Evolutionary conservation across 148 eudicot species (phyloP), one percentile per base, ranked within the genome.

Genomic region (Limonium bicolor): DNA sequence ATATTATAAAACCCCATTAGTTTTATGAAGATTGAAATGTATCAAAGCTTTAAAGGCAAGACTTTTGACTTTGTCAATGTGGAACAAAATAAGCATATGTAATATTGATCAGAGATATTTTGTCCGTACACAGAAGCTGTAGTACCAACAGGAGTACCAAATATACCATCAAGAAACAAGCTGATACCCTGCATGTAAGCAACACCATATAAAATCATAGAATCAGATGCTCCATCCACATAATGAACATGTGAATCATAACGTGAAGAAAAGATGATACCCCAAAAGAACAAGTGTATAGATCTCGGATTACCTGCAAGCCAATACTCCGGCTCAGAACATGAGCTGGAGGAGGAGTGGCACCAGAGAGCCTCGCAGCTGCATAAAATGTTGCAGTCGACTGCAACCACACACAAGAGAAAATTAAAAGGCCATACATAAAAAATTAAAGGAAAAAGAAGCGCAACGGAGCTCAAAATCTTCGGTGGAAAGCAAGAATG

Each of bases 251-350:
- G n/a, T n/a, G n/a, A n/a, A n/a, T n/a, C n/a, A n/a, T n/a, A n/a
- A n/a, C n/a, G n/a, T n/a, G n/a, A n/a, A n/a, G n/a, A n/a, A n/a
- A n/a, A n/a, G n/a, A n/a, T n/a, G n/a, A n/a, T n/a, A n/a, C n/a
- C n/a, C n/a, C n/a, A n/a, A n/a, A n/a, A n/a, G n/a, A n/a, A n/a
- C n/a, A n/a, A n/a, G n/a, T n/a, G n/a, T n/a, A n/a, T n/a, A n/a
- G n/a, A n/a, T n/a, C n/a, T n/a, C n/a, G n/a, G n/a, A 30, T 29
- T 36, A 90, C 99, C 95, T 85, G 99, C 40, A 86, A 72, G 47
- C 99, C 99, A 50, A 90, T 76, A 65, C 99, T 85, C 51, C 99
- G 65, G 57, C 77, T 73, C 23, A 90, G 40, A 40, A 90, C 99
- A 53, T 84, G 82, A 26, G 67, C 69, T 22, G 99, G 99, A 52